Conservation (phyloP, 2,329 filamentous ascomycete genomes). For the Falciphora oryzae region DNA sequence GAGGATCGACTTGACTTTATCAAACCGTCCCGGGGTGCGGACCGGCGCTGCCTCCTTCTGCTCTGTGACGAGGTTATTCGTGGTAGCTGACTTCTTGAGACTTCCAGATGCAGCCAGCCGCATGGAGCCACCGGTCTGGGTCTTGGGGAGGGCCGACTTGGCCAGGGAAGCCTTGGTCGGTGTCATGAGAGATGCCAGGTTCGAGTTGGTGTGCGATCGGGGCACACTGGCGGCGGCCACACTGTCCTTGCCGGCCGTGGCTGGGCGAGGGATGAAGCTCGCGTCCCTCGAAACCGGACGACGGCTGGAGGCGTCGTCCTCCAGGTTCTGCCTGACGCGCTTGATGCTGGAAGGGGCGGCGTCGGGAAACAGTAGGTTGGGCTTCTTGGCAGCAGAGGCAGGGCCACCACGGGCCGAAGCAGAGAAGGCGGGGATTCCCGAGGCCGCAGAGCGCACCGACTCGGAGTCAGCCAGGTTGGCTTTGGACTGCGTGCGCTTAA, state of each 20-base stretch:
- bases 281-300: constrained; percentile 53
- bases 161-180: constrained; percentile 72
- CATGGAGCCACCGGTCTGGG: constrained; percentile 39
- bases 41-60: constrained; percentile 25
- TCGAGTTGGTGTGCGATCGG: constrained; percentile 35
- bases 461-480: constrained; percentile 59
- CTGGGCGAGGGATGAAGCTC: constrained; percentile 43
- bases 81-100: constrained; percentile 47
- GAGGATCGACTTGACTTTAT: constrained; percentile 54
- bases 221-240: constrained; percentile 23
- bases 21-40: constrained; percentile 46
- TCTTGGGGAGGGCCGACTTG: constrained; percentile 50
- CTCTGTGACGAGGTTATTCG: constrained; percentile 34
- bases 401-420: constrained; percentile 9
- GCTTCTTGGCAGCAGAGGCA: constrained; percentile 24
- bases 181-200: constrained; percentile 57
- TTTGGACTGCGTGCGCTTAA: constrained; percentile 51
- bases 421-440: background rate
- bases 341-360: constrained; percentile 50
- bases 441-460: constrained; percentile 26
- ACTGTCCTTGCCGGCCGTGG: constrained; percentile 34
- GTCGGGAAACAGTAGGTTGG: constrained; percentile 22
- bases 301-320: constrained; percentile 63
- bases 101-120: constrained; percentile 19
- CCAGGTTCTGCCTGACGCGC: constrained; percentile 60